A percentile compares a stretch with the other conserved stretches of the same genome.
phyloP scores from a whole-genome alignment of 257 asterid genomes.

The Solanum acaule region DNA sequence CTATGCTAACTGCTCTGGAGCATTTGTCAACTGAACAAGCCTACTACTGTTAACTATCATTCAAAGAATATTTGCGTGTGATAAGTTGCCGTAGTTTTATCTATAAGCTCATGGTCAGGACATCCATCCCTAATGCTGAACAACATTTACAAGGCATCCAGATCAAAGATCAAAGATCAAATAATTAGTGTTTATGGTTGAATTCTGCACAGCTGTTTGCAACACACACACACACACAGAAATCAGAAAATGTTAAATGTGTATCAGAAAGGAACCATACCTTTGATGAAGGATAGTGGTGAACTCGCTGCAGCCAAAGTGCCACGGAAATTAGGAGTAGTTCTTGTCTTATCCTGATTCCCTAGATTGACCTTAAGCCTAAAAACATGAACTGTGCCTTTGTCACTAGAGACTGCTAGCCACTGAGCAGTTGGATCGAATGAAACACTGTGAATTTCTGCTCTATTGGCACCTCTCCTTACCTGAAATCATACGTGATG shows the following conservation, averaged over 20 bases:
- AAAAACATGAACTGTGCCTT: conserved; percentile 87
- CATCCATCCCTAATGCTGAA: not conserved
- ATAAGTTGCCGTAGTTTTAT: not conserved
- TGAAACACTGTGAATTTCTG: conserved; percentile 73
- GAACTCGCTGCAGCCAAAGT: conserved; percentile 69
- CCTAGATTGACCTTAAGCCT: conserved; percentile 69
- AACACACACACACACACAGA: not conserved
- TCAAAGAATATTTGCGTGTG: not conserved
- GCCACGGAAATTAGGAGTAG: conserved; percentile 43
- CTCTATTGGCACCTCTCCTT: conserved; percentile 85
- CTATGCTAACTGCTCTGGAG: not conserved
- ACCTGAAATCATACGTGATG: conserved; percentile 29
- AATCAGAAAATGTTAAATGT: not conserved
- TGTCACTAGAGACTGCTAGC: conserved; percentile 94
- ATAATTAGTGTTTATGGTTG: not conserved
- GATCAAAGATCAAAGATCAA: not conserved
- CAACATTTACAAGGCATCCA: not conserved
- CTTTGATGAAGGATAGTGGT: conserved; percentile 85
- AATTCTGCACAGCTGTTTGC: not conserved
- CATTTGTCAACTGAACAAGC: not conserved
- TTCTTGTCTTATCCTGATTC: conserved; percentile 45
- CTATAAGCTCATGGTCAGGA: not conserved
- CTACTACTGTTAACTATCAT: not conserved
- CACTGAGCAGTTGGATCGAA: conserved; percentile 83
- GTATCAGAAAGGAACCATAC: conserved; percentile 16